Conservation (phyloP, 2,329 filamentous ascomycete genomes). For the Aspergillus japonicus region DNA sequence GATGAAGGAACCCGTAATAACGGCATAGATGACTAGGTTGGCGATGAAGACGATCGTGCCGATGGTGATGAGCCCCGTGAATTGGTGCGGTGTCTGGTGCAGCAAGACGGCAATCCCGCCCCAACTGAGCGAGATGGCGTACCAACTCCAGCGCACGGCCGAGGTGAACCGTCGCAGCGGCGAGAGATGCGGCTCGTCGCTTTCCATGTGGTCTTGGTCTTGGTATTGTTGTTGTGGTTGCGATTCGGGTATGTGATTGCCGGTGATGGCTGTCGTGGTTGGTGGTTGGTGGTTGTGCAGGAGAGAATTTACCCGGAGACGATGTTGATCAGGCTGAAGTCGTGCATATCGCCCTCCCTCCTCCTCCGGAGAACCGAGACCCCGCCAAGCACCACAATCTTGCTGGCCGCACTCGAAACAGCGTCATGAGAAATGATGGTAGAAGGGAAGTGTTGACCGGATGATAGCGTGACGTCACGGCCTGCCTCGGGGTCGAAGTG, state of each 20-base stretch:
- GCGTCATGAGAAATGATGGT: background rate
- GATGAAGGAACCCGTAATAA: constrained; percentile 50
- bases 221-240: background rate
- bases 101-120: constrained; percentile 65
- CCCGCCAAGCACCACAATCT: too few species aligned
- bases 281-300: too few species aligned
- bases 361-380: background rate
- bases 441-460: background rate
- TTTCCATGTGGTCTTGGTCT: background rate
- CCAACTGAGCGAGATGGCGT: constrained; percentile 68
- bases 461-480: background rate
- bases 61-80: constrained; percentile 60
- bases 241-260: too few species aligned
- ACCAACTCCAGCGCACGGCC: constrained; percentile 66
- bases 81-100: constrained; percentile 59
- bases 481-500: background rate
- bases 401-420: too few species aligned
- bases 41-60: constrained; percentile 65
- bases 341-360: background rate
- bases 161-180: background rate
- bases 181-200: background rate
- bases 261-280: too few species aligned
- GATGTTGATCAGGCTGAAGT: background rate
- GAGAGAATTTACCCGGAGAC: background rate
- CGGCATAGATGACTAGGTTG: constrained; percentile 62